phyloP scores from a whole-genome alignment of 106 monocot species.

The Dendrobium officinale region DNA sequence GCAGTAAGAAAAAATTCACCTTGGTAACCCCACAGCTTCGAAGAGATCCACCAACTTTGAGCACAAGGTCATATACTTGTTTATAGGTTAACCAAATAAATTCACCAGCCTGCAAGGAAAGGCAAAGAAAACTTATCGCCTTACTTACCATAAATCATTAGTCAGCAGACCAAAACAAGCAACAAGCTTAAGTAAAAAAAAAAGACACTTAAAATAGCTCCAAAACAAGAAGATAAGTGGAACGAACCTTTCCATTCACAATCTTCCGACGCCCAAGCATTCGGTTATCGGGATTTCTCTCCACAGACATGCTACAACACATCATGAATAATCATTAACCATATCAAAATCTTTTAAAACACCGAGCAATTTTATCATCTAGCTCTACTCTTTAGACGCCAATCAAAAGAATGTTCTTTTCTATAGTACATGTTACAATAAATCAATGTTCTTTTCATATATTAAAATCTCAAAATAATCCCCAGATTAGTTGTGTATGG shows the following conservation, averaged over 20 bases:
- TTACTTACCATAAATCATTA: not conserved
- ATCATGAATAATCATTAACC: not conserved
- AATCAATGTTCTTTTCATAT: constrained; percentile 23
- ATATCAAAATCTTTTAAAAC: not conserved
- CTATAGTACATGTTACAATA: not conserved
- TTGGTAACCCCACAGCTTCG: constrained; percentile 55
- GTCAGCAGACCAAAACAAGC: not conserved
- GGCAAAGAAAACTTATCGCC: not conserved
- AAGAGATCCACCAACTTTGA: constrained; percentile 73
- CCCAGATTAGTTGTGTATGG: constrained; percentile 3
- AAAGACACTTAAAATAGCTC: not conserved
- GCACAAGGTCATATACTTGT: constrained; percentile 73
- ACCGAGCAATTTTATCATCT: not conserved
- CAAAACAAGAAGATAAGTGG: not conserved
- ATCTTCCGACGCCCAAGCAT: constrained; percentile 80
- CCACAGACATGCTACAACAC: constrained; percentile 40
- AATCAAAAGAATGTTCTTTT: not conserved
- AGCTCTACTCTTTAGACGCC: not conserved
- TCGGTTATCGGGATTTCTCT: constrained; percentile 52
- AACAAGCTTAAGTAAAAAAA: not conserved
- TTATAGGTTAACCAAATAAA: constrained; percentile 84
- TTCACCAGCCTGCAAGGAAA: constrained; percentile 55
- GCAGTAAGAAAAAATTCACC: constrained; percentile 18
- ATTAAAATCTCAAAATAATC: constrained; percentile 53
- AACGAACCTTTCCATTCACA: constrained; percentile 62